These are phyloP conservation scores for Saccharomycopsis javanensis DNA, from an alignment of 805 yeast species.

Conservation along the genomic window DNA sequence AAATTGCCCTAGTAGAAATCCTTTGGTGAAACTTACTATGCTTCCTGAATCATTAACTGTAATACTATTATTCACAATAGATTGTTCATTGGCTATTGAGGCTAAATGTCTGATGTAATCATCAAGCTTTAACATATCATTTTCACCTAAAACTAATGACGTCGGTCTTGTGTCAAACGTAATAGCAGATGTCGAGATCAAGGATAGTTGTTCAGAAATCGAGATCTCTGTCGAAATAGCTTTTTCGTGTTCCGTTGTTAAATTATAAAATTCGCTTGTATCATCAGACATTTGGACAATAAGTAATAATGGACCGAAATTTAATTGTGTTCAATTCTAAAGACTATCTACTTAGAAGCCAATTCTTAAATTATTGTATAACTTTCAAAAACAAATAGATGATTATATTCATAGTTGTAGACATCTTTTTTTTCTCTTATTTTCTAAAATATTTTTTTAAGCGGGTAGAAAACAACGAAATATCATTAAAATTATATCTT, in stretches of 20 bases:
- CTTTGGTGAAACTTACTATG: constrained; percentile 46
- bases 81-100: not conserved
- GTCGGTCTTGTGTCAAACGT: not conserved
- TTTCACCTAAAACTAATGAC: constrained; percentile 5
- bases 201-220: not conserved
- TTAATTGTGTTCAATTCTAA: too few relatives aligned
- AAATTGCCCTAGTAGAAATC: constrained; percentile 62
- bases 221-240: not conserved
- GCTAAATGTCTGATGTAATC: constrained; percentile 8
- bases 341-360: too few relatives aligned
- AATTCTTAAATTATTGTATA: too few relatives aligned
- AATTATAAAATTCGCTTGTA: not conserved
- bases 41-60: not conserved
- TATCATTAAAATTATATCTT: not conserved
- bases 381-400: too few relatives aligned
- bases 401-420: not conserved
- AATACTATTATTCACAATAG: not conserved
- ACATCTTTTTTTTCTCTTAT: not conserved
- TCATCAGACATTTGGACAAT: not conserved
- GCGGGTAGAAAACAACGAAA: not conserved
- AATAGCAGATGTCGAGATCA: not conserved
- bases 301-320: too few relatives aligned
- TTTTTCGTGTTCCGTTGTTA: not conserved
- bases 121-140: constrained; percentile 8
- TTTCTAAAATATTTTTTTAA: too few relatives aligned